Base-by-base conservation (phyloP, 2,329 filamentous ascomycete genomes). In the Sclerotinia spermophila region DNA sequence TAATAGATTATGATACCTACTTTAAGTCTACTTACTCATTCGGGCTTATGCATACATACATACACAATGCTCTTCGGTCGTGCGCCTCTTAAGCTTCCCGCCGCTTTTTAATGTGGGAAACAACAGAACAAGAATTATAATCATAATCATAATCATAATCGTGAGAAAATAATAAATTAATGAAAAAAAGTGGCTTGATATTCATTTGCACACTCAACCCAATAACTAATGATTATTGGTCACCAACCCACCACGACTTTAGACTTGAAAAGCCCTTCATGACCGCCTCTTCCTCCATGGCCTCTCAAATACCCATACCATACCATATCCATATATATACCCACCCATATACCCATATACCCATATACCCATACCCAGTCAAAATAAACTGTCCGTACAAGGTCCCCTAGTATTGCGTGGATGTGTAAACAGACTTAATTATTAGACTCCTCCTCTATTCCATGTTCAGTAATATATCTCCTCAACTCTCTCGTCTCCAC, bases 41-140 rank as follows among this genome's bases (percentile, higher is more conserved):
- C 72, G 73, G 75, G 74, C 75, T 77, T 77, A 77, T 77, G 76
- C 75, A 76, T 76, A 72, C 40, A 42, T 42, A 42, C 73, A 61
- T 27, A 33, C 33, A 75, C 72, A 76, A 71, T 71, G 66, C 70
- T 30, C 35, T 17, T 59, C 44, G 19, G 35, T 69, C 42, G 48
- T 66, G 33, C 38, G 27, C 48, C 38, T 44, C 30, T 66, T 24
- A 27, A 44, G 17, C 40, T 24, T 56, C 27, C 58, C 68, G 68
- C 68, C 62, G 68, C 68, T 65, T 69, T 65, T 56, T 56, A 13
- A 42, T 3, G 4, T 38, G 11, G 44, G 38, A 27, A 56, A 42
- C 7, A 8, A 8, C 19, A 33, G 7, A 33, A 45, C 33, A 33
- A 67, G 45, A 19, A 17, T 59, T 7, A n/a, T 21, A 61, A 45